phyloP scores from a whole-genome alignment of 192 early-diverging fungal genomes.

The Backusella australiensis region DNA sequence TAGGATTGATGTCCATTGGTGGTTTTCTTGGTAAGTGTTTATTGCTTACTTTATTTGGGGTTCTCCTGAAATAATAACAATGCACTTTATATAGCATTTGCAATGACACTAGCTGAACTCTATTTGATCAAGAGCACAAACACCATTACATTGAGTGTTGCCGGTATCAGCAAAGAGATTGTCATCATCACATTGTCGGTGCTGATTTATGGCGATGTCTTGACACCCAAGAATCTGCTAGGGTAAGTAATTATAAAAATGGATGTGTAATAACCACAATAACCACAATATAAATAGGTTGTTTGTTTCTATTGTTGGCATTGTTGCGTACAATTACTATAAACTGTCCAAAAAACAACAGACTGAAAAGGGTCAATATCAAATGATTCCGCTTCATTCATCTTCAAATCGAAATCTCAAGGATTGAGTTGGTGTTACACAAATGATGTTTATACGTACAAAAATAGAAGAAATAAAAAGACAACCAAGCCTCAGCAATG shows the following conservation, averaged over 20 bases:
- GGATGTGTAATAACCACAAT: neutral
- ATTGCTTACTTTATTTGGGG: neutral
- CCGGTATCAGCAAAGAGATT: constrained; percentile 80
- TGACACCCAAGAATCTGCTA: constrained; percentile 61
- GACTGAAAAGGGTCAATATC: constrained; percentile 4
- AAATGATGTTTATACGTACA: neutral
- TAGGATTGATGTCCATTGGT: constrained; percentile 55
- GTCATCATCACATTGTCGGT: constrained; percentile 67
- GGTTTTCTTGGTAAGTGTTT: constrained; percentile 52
- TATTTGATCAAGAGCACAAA: constrained; percentile 73
- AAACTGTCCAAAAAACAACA: constrained; percentile 20
- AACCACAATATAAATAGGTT: constrained; percentile 33
- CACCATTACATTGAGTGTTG: constrained; percentile 80
- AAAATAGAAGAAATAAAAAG: neutral
- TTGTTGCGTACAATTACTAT: constrained; percentile 50
- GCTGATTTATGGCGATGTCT: constrained; percentile 69
- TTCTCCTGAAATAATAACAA: neutral
- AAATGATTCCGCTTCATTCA: constrained; percentile 18
- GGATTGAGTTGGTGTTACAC: constrained; percentile 3
- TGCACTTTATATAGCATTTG: constrained; percentile 52
- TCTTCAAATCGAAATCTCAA: constrained; percentile 2
- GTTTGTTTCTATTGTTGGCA: constrained; percentile 56
- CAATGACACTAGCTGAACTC: constrained; percentile 78
- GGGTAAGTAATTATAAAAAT: constrained; percentile 44
- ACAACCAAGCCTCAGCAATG: neutral